These are phyloP conservation scores for Turnera subulata DNA, from an alignment of 345 rosid species.

Conservation along the genomic window DNA sequence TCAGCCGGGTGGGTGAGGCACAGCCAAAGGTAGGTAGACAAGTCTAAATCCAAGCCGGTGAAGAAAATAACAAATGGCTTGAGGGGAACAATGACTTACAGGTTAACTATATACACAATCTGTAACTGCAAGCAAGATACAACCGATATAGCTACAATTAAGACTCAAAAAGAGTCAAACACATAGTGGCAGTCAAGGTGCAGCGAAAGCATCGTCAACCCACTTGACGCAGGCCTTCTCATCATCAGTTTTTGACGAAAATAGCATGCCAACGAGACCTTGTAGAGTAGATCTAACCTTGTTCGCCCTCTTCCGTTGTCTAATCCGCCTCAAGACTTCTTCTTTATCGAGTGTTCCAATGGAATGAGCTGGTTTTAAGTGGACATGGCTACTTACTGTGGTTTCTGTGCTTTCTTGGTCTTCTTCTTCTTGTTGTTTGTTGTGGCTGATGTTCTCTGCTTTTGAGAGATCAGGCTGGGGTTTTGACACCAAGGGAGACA, in stretches of 20 bases:
- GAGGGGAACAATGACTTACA: too few species aligned
- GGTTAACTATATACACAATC: too few species aligned
- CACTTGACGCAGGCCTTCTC: constrained; percentile 18
- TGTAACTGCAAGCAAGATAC: too few species aligned
- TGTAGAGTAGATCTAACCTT: constrained; percentile 25
- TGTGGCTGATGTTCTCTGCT: neutral
- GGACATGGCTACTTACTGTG: constrained; percentile 27
- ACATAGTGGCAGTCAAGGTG: constrained; percentile 31
- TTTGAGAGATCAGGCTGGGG: neutral
- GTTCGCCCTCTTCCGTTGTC: constrained; percentile 41
- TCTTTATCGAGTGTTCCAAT: constrained; percentile 29
- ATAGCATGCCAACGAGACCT: constrained; percentile 21
- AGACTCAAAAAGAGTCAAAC: too few species aligned
- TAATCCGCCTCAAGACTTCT: constrained; percentile 39
- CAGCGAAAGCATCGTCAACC: constrained; percentile 55
- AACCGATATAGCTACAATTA: too few species aligned
- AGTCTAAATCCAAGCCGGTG: too few species aligned
- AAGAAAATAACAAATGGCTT: too few species aligned
- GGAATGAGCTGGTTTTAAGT: constrained; percentile 27
- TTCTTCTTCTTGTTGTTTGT: neutral
- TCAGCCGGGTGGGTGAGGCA: too few species aligned
- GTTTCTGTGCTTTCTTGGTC: constrained; percentile 23
- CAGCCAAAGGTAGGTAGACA: too few species aligned
- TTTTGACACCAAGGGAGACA: constrained; percentile 18
- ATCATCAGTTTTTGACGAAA: constrained; percentile 1